These are phyloP conservation scores for Komagataella kurtzmanii DNA, from an alignment of 805 yeast species.

Conservation along the genomic window DNA sequence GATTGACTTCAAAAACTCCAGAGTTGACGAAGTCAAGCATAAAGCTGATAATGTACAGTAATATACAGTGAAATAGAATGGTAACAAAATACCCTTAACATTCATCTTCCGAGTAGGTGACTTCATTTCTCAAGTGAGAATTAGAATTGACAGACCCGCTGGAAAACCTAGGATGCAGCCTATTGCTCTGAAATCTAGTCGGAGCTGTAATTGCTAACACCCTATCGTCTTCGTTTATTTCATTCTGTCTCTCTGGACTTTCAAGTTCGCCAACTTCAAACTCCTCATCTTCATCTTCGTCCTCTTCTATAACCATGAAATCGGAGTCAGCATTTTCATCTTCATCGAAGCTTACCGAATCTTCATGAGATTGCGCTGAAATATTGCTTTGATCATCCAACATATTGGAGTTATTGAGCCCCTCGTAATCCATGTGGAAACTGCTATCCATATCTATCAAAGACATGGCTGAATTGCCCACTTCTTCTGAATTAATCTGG, in stretches of 20 bases:
- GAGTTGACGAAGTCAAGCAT: constrained; percentile 1
- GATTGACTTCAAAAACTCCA: constrained; percentile 14
- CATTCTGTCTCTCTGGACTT: constrained; percentile 1
- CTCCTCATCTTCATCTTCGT: constrained; percentile 7
- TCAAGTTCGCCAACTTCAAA: neutral
- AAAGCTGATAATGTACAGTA: neutral
- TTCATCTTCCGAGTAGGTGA: neutral
- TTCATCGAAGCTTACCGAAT: constrained; percentile 1
- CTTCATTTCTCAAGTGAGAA: neutral
- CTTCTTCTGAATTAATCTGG: neutral
- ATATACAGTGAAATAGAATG: neutral
- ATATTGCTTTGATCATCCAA: neutral
- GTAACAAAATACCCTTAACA: neutral
- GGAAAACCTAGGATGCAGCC: constrained; percentile 23
- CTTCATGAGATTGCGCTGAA: neutral
- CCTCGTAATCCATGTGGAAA: neutral
- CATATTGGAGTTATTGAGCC: neutral
- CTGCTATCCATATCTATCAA: neutral
- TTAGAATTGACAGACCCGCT: constrained; percentile 18
- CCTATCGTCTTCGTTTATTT: constrained; percentile 5
- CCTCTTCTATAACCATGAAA: constrained; percentile 29
- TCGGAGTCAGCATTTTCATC: constrained; percentile 23
- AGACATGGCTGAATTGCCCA: neutral
- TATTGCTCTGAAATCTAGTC: constrained; percentile 11
- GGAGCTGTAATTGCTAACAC: neutral